A percentile compares a stretch with the other conserved stretches of the same genome.
These are phyloP conservation scores for Rubia peregrina DNA, from an alignment of 305 asterid genomes.

Conservation along the genomic window DNA sequence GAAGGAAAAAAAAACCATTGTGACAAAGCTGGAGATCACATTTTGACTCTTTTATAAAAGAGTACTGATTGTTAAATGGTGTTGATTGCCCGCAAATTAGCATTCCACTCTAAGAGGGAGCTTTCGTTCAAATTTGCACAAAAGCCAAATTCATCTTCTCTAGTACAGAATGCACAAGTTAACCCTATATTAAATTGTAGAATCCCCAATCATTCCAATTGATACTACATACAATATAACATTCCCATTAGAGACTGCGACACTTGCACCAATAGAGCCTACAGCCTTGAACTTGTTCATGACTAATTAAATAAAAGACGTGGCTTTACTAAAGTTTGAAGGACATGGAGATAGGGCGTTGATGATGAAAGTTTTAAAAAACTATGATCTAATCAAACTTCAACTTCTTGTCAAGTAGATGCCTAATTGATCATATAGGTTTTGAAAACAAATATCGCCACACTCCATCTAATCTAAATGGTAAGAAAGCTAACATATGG, in stretches of 20 bases:
- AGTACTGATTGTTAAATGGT: no score
- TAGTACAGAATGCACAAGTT: no score
- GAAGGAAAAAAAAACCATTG: no score
- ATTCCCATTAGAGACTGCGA: not conserved
- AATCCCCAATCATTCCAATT: not conserved
- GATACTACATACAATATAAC: not conserved
- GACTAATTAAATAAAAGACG: not conserved
- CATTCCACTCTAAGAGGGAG: no score
- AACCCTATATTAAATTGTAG: no score
- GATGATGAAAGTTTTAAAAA: not conserved
- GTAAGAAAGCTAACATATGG: no score
- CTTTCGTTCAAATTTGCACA: no score
- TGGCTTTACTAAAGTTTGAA: not conserved
- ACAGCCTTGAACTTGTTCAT: not conserved
- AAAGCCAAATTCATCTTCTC: no score
- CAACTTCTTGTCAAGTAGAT: not conserved
- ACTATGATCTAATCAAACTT: no score
- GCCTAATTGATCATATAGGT: not conserved
- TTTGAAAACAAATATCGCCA: not conserved
- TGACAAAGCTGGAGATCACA: no score
- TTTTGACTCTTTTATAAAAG: no score
- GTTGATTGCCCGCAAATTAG: no score
- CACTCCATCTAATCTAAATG: not conserved
- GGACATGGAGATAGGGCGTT: not conserved
- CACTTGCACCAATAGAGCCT: not conserved